Evolutionary conservation across 352 stramenopile species (phyloP), one percentile per base, ranked within the genome.

Genomic region (Halophytophthora polymorphica): DNA sequence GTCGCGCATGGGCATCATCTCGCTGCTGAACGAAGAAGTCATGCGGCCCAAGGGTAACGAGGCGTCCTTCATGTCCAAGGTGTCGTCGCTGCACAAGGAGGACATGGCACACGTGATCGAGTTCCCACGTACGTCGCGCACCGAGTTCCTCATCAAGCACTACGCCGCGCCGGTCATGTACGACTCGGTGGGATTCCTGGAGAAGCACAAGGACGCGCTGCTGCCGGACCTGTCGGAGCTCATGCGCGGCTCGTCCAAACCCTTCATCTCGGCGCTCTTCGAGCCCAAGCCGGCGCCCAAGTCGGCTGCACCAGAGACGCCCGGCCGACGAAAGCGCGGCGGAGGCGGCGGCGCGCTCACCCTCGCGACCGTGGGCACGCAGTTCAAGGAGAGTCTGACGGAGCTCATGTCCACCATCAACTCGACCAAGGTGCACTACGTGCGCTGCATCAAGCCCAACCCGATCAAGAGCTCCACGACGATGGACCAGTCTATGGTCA

Each of bases 391-490:
- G 42, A 97, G 96, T 67, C 69, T 99, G 10, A 77, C 64, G 12
- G 77, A 96, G 50, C 77, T 99, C 39, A 96, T 99, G 61, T 87
- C 79, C n/a, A 97, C 91, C 33, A 94, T 99, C 28, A 90, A 98
- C 58, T 74, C 75, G 6, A 98, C 95, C 0, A 87, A 97, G 48
- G 95, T 98, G 14, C 96, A 99, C 63, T 99, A 99, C 61, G 96
- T 99, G 43, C 86, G 97, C 34, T 99, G 97, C 71, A 98, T 99
- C 53, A 99, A 99, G 77, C 96, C 97, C 0, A 99, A 99, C 72
- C 86, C 97, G 65, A 88, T 96, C 29, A 97, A 99, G 64, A 97
- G 97, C 59, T 51, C 84, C 7, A 72, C 56, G 1, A 67, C 50
- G n/a, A 91, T 99, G 77, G 93, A 97, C 40, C 71, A 97, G 33